A percentile compares a stretch with the other conserved stretches of the same genome.
Conservation (phyloP, 495 filamentous ascomycete genomes). For the Pyrenula massariospora region DNA sequence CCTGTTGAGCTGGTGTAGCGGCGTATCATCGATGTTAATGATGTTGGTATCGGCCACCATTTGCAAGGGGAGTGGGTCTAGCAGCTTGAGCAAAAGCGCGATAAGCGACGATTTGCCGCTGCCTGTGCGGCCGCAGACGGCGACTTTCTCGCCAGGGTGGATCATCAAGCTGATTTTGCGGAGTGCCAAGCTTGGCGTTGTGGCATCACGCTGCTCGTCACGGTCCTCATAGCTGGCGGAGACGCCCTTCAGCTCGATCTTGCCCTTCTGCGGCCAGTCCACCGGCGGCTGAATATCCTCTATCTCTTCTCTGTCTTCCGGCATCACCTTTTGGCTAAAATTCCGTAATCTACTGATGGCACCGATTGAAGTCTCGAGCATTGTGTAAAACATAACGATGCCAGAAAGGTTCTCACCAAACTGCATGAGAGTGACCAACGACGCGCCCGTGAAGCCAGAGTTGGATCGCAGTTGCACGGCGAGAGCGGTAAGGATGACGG, state of each 20-base stretch:
- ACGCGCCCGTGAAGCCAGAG: constrained; percentile 23
- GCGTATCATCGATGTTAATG: constrained; percentile 14
- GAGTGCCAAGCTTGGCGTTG: constrained; percentile 12
- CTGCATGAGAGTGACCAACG: constrained; percentile 22
- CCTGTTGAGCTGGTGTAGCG: constrained; percentile 24
- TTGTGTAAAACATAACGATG: constrained; percentile 28
- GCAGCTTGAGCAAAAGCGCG: constrained; percentile 19
- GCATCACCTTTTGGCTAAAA: constrained; percentile 18
- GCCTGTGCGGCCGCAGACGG: constrained; percentile 22
- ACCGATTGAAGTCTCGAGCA: constrained; percentile 35
- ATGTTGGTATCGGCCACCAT: constrained; percentile 1
- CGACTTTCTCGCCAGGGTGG: constrained; percentile 13
- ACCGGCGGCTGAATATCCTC: constrained; percentile 16
- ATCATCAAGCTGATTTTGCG: constrained; percentile 18
- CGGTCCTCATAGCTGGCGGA: neutral
- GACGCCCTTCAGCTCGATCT: constrained; percentile 32
- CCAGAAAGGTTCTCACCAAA: constrained; percentile 22
- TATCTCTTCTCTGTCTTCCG: constrained; percentile 9
- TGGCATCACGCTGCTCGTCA: too few relatives aligned
- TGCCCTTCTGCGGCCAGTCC: constrained; percentile 38
- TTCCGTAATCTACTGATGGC: constrained; percentile 26
- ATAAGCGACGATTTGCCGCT: constrained; percentile 31
- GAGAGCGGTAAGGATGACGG: constrained; percentile 19
- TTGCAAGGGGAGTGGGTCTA: constrained; percentile 16
- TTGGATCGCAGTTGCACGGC: constrained; percentile 11